Evolutionary conservation across 805 yeast genomes (phyloP), one percentile per base, ranked within the genome.

Genomic region (Candida montana): DNA sequence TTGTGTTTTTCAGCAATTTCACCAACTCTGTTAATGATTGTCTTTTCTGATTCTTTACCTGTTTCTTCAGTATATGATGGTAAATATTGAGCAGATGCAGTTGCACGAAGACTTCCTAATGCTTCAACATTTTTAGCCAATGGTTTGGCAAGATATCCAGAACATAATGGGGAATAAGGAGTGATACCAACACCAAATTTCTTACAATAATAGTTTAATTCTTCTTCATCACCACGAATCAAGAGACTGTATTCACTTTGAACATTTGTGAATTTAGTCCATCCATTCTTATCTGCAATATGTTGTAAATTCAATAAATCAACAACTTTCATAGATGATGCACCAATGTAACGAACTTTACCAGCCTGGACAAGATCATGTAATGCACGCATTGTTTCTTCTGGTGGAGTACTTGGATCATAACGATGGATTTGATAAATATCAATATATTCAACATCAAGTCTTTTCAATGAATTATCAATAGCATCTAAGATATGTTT

Each of bases 231-330:
- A 52, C 78, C 83, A 15, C 86, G 64, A 50, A 71, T 63, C 4
- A 78, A 45, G 43, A 79, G 62, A 35, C 74, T 77, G 59, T 78
- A 76, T 54, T 62, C 70, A 46, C 74, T 71, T 59, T 81, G 86
- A 73, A 77, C 72, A 26, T 76, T 76, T 83, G 80, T 67, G 49
- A 81, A 80, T 54, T 75, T 76, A 46, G 64, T 63, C 82, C 81
- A 80, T 23, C 70, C 71, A 47, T 71, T 48, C 53, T 64, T 65
- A 42, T 79, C 83, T 4, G 86, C 86, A 41, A 69, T 58, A 42
- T 58, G 61, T 54, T 81, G 86, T 51, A 76, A 50, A 48, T 67
- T 69, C 2, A 68, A 74, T 53, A 80, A 79, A 49, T 79, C 76
- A 18, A 61, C 57, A 2, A 79, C 71, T 48, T 65, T 64, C 84